A percentile compares a stretch with the other conserved stretches of the same genome.
Conservation (phyloP, 805 yeast genomes). For the Trichomonascus vanleenenianus region DNA sequence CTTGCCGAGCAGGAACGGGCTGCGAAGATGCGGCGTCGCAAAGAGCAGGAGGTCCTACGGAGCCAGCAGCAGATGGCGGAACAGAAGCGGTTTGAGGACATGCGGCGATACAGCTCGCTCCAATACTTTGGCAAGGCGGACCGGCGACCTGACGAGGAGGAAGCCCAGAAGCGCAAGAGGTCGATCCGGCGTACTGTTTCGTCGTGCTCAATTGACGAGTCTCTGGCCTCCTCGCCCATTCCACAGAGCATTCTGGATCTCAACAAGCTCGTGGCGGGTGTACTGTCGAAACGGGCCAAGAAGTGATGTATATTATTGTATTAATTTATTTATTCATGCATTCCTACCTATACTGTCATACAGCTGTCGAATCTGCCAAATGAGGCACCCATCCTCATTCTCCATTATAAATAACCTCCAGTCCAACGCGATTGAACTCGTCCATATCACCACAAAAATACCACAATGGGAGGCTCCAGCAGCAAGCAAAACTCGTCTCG, state of each 20-base stretch:
- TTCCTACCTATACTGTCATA: no score
- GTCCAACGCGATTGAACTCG: no score
- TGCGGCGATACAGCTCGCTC: background rate
- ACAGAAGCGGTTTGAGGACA: background rate
- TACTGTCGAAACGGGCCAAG: conserved; percentile 2
- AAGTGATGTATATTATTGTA: background rate
- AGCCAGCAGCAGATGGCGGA: conserved; percentile 1
- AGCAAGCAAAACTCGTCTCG: no score
- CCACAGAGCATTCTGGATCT: conserved; percentile 2
- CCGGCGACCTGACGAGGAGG: no score
- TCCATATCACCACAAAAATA: no score
- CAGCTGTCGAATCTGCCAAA: no score
- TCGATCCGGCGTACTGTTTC: no score
- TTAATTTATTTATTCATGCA: background rate
- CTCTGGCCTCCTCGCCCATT: background rate
- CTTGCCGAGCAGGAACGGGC: conserved; percentile 1
- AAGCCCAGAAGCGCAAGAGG: no score
- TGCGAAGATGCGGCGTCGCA: conserved; percentile 1
- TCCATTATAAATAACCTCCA: no score
- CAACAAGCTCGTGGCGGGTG: conserved; percentile 1
- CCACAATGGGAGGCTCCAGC: no score
- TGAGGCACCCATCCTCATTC: no score
- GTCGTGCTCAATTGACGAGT: no score
- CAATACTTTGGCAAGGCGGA: background rate
- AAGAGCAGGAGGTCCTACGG: background rate